Evolutionary conservation across 1,284 basidiomycete species (phyloP).

Genomic region (Trametes polyzona): DNA sequence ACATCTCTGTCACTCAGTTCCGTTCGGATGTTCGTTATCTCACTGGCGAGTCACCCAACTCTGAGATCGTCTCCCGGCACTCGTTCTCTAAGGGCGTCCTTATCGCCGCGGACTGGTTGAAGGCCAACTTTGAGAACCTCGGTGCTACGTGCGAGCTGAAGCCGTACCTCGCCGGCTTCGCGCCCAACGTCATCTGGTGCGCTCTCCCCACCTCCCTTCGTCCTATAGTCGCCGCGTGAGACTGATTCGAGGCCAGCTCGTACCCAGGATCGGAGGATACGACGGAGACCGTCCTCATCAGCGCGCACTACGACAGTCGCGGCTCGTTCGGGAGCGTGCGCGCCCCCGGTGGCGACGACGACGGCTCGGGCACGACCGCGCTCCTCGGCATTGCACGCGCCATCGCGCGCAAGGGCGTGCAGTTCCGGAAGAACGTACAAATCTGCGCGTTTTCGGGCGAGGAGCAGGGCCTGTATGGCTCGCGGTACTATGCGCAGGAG

Average conservation of each 20-base stretch:
- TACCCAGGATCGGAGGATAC: constrained; percentile 56
- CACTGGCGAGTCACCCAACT: constrained; percentile 76
- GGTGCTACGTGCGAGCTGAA: constrained; percentile 75
- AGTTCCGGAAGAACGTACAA: constrained; percentile 70
- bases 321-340: constrained; percentile 80
- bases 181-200: constrained; percentile 85
- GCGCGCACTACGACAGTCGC: constrained; percentile 86
- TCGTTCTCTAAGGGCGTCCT: constrained; percentile 75
- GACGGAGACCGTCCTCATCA: constrained; percentile 68
- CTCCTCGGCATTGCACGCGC: constrained; percentile 78
- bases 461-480: constrained; percentile 72
- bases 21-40: constrained; percentile 75
- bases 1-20: constrained; percentile 66
- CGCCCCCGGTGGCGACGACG: constrained; percentile 80
- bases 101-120: constrained; percentile 78
- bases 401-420: constrained; percentile 63
- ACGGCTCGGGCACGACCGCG: constrained; percentile 78
- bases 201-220: constrained; percentile 11
- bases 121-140: constrained; percentile 66
- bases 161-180: constrained; percentile 70
- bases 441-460: constrained; percentile 74
- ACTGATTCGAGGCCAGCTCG: constrained; percentile 43
- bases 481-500: constrained; percentile 67
- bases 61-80: constrained; percentile 73
- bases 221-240: not conserved